A percentile compares a stretch with the other conserved stretches of the same genome.
Conservation (phyloP, 352 stramenopile genomes). For the Phytophthora pluvialis region DNA sequence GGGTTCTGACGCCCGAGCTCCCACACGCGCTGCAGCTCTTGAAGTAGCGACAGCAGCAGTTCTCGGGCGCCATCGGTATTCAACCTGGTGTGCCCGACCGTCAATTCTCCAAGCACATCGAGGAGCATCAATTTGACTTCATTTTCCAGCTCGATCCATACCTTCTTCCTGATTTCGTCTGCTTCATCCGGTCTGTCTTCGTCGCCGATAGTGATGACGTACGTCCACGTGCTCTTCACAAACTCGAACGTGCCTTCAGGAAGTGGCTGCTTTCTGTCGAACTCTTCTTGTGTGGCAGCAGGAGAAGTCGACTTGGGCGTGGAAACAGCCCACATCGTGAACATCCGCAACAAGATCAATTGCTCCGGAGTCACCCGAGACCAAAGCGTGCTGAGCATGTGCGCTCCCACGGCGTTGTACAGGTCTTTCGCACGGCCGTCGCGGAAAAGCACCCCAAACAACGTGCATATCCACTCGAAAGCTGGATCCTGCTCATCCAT, state of each 20-base stretch:
- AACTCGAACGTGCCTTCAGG: slow-evolving; percentile 54
- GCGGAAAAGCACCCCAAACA: slow-evolving; percentile 71
- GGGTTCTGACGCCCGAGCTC: slow-evolving; percentile 40
- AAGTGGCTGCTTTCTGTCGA: slow-evolving; percentile 10
- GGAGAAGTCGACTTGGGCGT: neutral
- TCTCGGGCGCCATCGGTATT: slow-evolving; percentile 15
- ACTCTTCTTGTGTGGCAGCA: slow-evolving; percentile 1
- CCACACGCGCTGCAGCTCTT: slow-evolving; percentile 73
- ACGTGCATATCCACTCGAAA: slow-evolving; percentile 80
- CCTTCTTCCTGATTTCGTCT: slow-evolving; percentile 62
- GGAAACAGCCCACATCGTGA: slow-evolving; percentile 62
- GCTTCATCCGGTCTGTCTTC: slow-evolving; percentile 68
- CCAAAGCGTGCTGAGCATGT: slow-evolving; percentile 83
- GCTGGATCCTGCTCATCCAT: slow-evolving; percentile 63
- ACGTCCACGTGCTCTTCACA: slow-evolving; percentile 60
- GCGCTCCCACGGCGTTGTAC: slow-evolving; percentile 75
- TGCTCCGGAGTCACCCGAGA: slow-evolving; percentile 84
- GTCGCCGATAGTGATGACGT: slow-evolving; percentile 46
- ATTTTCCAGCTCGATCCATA: slow-evolving; percentile 82
- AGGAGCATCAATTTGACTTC: slow-evolving; percentile 80
- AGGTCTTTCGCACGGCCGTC: slow-evolving; percentile 54
- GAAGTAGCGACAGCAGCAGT: slow-evolving; percentile 53
- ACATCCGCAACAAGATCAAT: slow-evolving; percentile 80
- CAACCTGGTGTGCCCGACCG: slow-evolving; percentile 22
- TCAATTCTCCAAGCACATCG: slow-evolving; percentile 71